Base-by-base conservation (phyloP, 1,284 basidiomycete genomes). In the Heimioporus retisporus region DNA sequence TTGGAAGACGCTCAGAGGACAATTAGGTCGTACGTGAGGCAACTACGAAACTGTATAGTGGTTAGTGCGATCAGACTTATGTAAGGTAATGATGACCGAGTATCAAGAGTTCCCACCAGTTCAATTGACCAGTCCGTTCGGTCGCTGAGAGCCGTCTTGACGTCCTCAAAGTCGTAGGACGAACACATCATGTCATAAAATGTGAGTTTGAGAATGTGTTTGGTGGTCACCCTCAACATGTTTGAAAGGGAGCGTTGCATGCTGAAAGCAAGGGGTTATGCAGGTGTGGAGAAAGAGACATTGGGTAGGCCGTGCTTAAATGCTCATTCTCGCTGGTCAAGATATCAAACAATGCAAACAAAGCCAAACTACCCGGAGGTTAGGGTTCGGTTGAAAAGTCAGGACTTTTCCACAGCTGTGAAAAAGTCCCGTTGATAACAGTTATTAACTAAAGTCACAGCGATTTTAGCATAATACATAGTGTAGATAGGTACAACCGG, bases 51-150 rank as follows among this genome's bases (percentile, higher is more conserved):
- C 76, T 78, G 25, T 25, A 71, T 65, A 44, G 1, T 18, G 15
- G 21, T 53, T 53, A 23, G 35, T 35, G 35, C 35, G 35, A 35
- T 35, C 35, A 35, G 35, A 35, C 4, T 35, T 35, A 35, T 35
- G 8, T 10, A 10, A 35, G 35, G 35, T 10, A 35, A 35, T 10
- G 35, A 35, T 35, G 35, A 35, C 2, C 35, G 11, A 35, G 35
- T 35, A 35, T 10, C 28, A 8, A 40, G 59, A 19, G 48, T 7
- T 48, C 74, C 67, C 14, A 75, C 75, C 0, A 73, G 53, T 7
- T 76, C 75, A 6, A 77, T 75, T 3, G 75, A 73, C 74, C 74
- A 71, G n/a, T 64, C 54, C 3, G 42, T 73, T 1, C 67, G 62
- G 11, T 72, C 59, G 11, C 71, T 67, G 55, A 75, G 57, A 44